phyloP scores from a whole-genome alignment of 305 asterid species.

The Lippia alba region DNA sequence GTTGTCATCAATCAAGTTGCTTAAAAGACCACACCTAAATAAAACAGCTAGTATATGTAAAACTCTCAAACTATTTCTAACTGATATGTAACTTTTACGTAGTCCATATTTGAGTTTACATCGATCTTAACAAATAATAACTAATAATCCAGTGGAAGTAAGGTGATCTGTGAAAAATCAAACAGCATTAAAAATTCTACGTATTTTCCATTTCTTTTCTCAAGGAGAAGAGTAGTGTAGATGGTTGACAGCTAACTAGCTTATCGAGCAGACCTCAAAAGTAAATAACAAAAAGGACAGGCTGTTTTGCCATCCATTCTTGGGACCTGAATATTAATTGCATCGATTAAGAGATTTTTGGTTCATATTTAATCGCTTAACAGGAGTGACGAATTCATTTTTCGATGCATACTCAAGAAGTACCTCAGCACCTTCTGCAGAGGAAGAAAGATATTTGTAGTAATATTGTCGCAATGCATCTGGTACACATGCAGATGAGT shows the following conservation, averaged over 20 bases:
- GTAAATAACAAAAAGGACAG: neutral
- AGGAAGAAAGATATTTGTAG: slow-evolving; percentile 65
- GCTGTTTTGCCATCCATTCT: neutral
- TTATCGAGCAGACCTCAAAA: neutral
- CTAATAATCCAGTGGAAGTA: neutral
- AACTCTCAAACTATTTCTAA: slow-evolving; percentile 6
- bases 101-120: neutral
- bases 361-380: neutral
- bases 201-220: neutral
- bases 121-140: slow-evolving; percentile 1
- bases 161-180: neutral
- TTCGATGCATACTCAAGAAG: slow-evolving; percentile 7
- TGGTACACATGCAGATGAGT: slow-evolving; percentile 61
- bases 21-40: neutral
- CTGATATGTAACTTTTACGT: neutral
- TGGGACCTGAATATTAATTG: slow-evolving; percentile 8
- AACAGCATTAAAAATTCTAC: slow-evolving; percentile 13
- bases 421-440: slow-evolving; percentile 74
- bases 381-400: neutral
- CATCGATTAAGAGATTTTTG: neutral
- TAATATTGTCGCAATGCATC: slow-evolving; percentile 80
- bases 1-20: slow-evolving; percentile 2
- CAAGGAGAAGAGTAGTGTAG: neutral
- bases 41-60: slow-evolving; percentile 3
- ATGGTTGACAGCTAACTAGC: too few relatives aligned